Base-by-base conservation (phyloP, 106 monocot genomes). In the Iris macrosiphon region DNA sequence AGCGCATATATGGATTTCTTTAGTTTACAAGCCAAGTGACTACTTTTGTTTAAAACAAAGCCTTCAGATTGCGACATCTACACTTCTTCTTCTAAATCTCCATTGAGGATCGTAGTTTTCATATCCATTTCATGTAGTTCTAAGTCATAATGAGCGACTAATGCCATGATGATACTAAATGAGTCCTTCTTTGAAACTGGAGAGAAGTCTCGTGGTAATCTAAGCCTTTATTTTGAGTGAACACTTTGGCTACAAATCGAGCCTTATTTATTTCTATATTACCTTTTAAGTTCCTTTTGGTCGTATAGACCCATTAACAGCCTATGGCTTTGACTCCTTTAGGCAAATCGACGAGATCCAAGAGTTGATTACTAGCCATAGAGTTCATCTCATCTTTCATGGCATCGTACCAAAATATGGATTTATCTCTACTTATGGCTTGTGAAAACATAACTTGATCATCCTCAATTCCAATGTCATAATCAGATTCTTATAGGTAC, bases 361-460 rank as follows among this genome's bases (percentile, higher is more conserved):
- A 61, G 14, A 61, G 52, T 6, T 42, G 27, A 43, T 51, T 70
- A 9, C 17, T 34, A 0, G 23, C 12, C 41, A 70, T 61, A 0
- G 60, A 60, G 0, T 51, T 40, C 6, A 51, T 41, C 27, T 53
- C 49, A 10, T 60, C 59, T 18, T 52, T 60, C 69, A 59, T 51
- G 40, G 38, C 59, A 39, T 69, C 40, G 25, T 32, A 33, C 53
- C 30, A 33, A 10, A 31, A 32, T 3, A n/a, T 11, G 7, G 53
- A 53, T 5, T 32, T 16, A 25, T 32, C 14, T 30, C 53, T 13
- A 53, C 17, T 53, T 14, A 33, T 53, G 53, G 25, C 53, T 32
- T 32, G 53, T 53, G 53, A 33, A 32, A 31, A 53, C 8, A 24
- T 15, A 9, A 25, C 12, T 31, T 9, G 30, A 53, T 53, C 31